Evolutionary conservation across 305 asterid species (phyloP).

Genomic region (Plantago coronopus): DNA sequence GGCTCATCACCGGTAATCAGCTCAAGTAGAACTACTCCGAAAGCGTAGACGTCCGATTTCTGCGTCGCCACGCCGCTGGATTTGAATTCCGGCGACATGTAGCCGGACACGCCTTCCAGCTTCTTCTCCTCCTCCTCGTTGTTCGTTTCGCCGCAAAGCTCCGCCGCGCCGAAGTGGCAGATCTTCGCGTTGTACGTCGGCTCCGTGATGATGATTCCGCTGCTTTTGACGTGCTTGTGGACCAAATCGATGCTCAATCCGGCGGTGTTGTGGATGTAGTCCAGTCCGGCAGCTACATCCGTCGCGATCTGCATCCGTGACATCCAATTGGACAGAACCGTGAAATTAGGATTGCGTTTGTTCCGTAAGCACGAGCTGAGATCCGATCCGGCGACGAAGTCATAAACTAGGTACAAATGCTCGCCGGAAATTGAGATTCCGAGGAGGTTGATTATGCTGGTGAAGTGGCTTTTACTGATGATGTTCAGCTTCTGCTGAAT

Average conservation of each 20-base stretch:
- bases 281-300: conserved; percentile 78
- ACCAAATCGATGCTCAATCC: conserved; percentile 63
- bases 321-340: conserved; percentile 78
- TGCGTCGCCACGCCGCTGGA: conserved; percentile 68
- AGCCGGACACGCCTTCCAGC: conserved; percentile 77
- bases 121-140: conserved; percentile 33
- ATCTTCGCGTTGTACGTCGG: conserved; percentile 71
- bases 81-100: conserved; percentile 91
- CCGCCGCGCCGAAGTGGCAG: conserved; percentile 97
- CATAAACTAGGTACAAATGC: conserved; percentile 73
- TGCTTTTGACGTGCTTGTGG: conserved; percentile 84
- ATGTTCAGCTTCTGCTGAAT: conserved; percentile 45
- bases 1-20: conserved; percentile 84
- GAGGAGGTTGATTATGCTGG: conserved; percentile 67
- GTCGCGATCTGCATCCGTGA: conserved; percentile 85
- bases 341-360: conserved; percentile 57
- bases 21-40: conserved; percentile 84
- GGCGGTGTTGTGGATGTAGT: conserved; percentile 75
- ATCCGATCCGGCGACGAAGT: conserved; percentile 58
- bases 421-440: conserved; percentile 71
- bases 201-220: conserved; percentile 72
- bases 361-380: conserved; percentile 60
- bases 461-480: conserved; percentile 66
- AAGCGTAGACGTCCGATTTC: conserved; percentile 84
- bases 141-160: conserved; percentile 79